Evolutionary conservation across 495 filamentous ascomycete species (phyloP), one percentile per base, ranked within the genome.

Genomic region (Penicillium egyptiacum): DNA sequence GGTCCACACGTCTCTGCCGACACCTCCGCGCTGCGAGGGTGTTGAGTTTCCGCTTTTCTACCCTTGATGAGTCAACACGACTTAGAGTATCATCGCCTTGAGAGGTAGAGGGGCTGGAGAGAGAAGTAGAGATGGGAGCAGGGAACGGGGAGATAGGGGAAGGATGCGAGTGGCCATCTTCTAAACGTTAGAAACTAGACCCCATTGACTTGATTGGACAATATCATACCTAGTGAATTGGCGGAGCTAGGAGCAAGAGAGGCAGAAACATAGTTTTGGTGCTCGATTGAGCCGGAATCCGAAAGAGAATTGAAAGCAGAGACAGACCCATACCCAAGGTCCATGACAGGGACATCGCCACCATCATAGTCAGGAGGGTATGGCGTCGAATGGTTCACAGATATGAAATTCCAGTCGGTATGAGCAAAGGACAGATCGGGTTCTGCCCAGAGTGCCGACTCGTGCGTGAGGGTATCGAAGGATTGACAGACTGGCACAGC

Each of bases 21-120:
- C 88, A 92, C 54, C 86, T 82, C 53, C 87, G 83, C 51, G 87
- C 85, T 5, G 86, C 84, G 43, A 89, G 71, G 49, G 87, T 88
- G 67, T 91, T 89, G 37, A 84, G 79, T 47, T 80, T 78, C 19
- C 86, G 85, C 65, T 87, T 88, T 50, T 71, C 63, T 19, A 75
- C 66, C 22, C 69, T 66, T 37, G 68, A 70, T 3, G 68, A 57
- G 26, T 65, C 61, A 19, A 67, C 61, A 30, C 59, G 61, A n/a
- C 44, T 26, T 23, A 65, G 25, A 33, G 33, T 35, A 19, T 61
- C 59, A 16, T 69, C 66, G 31, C 60, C 50, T 31, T 65, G 64
- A 11, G 64, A 69, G 6, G 54, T 63, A 22, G 62, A 23, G 59
- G 66, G 64, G 31, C 64, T 69, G 3, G 66, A 52, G 10, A 55